Evolutionary conservation across 1,284 basidiomycete genomes (phyloP).

Genomic region (Tylopilus sp.): DNA sequence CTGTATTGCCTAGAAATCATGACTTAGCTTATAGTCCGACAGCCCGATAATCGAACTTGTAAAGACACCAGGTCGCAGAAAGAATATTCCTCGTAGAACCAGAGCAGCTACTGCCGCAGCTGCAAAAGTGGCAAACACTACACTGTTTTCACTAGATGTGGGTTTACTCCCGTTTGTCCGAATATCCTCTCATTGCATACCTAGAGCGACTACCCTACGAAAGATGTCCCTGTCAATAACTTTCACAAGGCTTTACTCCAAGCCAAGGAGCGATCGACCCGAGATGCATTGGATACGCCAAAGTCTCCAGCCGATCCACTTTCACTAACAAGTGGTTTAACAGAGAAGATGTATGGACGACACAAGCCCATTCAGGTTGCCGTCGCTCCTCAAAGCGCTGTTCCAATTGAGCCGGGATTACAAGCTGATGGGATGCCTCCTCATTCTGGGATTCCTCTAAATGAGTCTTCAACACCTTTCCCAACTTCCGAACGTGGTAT

Average conservation of each 20-base stretch:
- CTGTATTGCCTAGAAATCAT: not conserved
- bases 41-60: slow-evolving; percentile 77
- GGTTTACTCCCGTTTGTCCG: slow-evolving; percentile 5
- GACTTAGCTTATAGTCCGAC: slow-evolving; percentile 1
- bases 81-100: slow-evolving; percentile 50
- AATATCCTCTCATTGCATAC: slow-evolving; percentile 4
- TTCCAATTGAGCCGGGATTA: slow-evolving; percentile 6
- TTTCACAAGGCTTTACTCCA: slow-evolving; percentile 53
- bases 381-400: slow-evolving; percentile 6
- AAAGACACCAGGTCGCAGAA: slow-evolving; percentile 77
- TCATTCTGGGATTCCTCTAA: slow-evolving; percentile 2
- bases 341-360: not conserved
- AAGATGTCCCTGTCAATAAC: slow-evolving; percentile 47
- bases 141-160: slow-evolving; percentile 50
- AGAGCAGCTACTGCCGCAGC: slow-evolving; percentile 43
- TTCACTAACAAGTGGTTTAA: not conserved
- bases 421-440: not conserved
- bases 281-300: not conserved
- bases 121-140: slow-evolving; percentile 46
- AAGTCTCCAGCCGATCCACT: not conserved
- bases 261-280: slow-evolving; percentile 33
- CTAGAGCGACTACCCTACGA: slow-evolving; percentile 35
- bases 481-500: slow-evolving; percentile 17
- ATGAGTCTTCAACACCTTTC: slow-evolving; percentile 10
- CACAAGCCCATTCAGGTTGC: slow-evolving; percentile 5